Evolutionary conservation across 306 rosid species (phyloP).

Genomic region (Rubus parviflorus): DNA sequence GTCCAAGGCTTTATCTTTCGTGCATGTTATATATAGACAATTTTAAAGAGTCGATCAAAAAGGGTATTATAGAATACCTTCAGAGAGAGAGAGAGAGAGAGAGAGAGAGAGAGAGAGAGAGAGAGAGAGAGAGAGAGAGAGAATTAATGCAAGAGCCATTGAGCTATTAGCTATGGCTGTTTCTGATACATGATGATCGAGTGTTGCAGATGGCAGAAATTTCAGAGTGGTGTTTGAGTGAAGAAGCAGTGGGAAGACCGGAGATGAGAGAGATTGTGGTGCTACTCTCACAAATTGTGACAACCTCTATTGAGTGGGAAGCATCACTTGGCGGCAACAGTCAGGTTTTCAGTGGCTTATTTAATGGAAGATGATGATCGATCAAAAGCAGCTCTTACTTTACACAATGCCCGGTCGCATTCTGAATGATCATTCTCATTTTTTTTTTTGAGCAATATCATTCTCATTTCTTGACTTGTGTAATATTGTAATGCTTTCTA

Average conservation of each 20-base stretch:
- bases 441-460: too few relatives aligned
- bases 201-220: conserved; percentile 59
- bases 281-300: conserved; percentile 46
- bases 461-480: neutral
- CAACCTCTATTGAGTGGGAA: conserved; percentile 68
- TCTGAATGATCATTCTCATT: neutral
- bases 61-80: neutral
- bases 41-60: neutral
- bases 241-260: conserved; percentile 71
- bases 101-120: too few relatives aligned
- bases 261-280: conserved; percentile 64
- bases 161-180: neutral
- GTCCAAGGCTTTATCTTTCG: neutral
- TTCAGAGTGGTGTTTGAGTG: conserved; percentile 61
- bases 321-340: conserved; percentile 69
- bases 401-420: neutral
- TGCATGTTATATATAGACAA: neutral
- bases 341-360: conserved; percentile 63
- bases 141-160: neutral
- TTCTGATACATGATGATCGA: neutral
- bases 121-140: too few relatives aligned
- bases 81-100: too few relatives aligned
- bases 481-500: too few relatives aligned
- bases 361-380: conserved; percentile 58
- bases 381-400: neutral